Base-by-base conservation (phyloP, 805 yeast genomes). In the Saturnispora sanitii region DNA sequence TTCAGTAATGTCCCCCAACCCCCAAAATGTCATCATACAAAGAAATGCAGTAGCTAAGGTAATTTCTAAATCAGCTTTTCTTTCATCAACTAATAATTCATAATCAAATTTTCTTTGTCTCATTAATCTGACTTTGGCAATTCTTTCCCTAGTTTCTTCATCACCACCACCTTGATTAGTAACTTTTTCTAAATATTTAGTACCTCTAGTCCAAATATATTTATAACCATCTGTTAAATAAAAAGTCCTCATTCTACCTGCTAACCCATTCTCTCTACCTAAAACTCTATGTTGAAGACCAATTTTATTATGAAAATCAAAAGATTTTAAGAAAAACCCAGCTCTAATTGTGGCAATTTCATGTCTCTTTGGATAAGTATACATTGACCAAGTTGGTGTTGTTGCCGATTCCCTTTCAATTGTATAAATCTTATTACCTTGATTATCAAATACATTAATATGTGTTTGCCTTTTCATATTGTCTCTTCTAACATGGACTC, bases 1-100 rank as follows among this genome's bases (percentile, higher is more conserved):
- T 40, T 66, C 69, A 13, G 77, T 71, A 45, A 60, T 60, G 52
- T 66, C 73, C 38, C 77, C 78, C 37, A 64, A 54, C 18, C 77
- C 76, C 84, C 84, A 77, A 56, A 75, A 77, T n/a, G 81, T 73
- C 60, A 73, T 62, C 78, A 77, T 75, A 16, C 80, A 66, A 40
- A 74, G 57, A 49, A 77, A 77, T 1, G 70, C 80, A 6, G 82
- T 75, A n/a, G 77, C 72, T 38, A 78, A 53, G 3, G 73, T 80
- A 32, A 69, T 60, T 41, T 71, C 73, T n/a, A 62, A 53, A 50
- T 72, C 77, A 21, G 74, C 58, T 46, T 64, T 61, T 2, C 52
- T 39, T 38, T 65, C 70, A 53, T 76, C 80, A 21, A 77, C 55
- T 26, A 71, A 55, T 44, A 77, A 47, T 56, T 77, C 82, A 57